Evolutionary conservation across 2,329 filamentous ascomycete species (phyloP), one percentile per base, ranked within the genome.

Genomic region (Colletotrichum liaoningense): DNA sequence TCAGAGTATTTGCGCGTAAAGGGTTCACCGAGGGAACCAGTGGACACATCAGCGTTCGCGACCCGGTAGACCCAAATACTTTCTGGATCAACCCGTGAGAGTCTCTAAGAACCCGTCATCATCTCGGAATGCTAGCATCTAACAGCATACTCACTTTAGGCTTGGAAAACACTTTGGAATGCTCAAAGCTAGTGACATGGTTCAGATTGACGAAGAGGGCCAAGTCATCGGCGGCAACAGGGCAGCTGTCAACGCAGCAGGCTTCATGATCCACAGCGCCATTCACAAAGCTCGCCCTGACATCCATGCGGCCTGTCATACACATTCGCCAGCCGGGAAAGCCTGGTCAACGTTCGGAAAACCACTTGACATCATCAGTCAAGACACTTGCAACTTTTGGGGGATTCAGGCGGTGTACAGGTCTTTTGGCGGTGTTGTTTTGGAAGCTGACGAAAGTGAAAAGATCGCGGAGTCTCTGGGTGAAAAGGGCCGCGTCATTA

Each of bases 71-170:
- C 75, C 83, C 84, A 0, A 81, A 89, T 72, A 87, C 86, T 0
- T 92, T 93, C 79, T 93, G 91, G 91, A 93, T 91, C 63, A 93
- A 93, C 77, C 90, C 90, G 6, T 81, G 19, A 75, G 79, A 69
- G 7, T 22, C 38, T 5, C 16, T 24, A 3, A 59, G 0, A 28
- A 11, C 30, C 8, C 11, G 8, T 12, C 35, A 30, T 16, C 62
- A 28, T 8, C 22, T 35, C 16, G 28, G 30, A 8, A 0, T 26
- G 26, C 26, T 26, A 4, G 26, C 26, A 26, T 26, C 26, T 26
- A 26, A 26, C 26, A 26, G 26, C 26, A 26, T 26, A 26, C 24
- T 26, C 26, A 26, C 26, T 26, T 12, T 3, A 76, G 76, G 9
- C 83, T 93, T 1, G 89, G 88, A 4, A 84, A 84, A 42, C 90